Conservation (phyloP, 2,329 filamentous ascomycete species). For the Niveomyces coronatus region DNA sequence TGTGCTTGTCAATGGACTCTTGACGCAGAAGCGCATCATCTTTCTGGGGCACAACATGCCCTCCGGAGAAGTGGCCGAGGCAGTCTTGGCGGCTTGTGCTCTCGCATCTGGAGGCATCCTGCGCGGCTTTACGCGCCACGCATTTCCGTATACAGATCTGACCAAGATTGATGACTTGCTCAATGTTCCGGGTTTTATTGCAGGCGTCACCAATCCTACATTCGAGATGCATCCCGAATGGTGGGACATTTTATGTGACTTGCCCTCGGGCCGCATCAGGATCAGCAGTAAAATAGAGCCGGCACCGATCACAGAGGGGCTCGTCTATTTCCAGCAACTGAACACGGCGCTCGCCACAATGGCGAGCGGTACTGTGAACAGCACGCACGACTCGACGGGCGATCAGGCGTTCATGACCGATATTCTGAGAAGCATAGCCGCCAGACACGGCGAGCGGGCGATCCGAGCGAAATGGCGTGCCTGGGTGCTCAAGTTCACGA, state of each 20-base stretch:
- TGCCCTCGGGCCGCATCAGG: conserved; percentile 85
- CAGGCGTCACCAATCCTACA: conserved; percentile 92
- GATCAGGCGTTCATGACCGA: conserved; percentile 84
- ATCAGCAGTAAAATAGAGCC: conserved; percentile 83
- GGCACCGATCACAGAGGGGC: conserved; percentile 72
- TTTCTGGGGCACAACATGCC: conserved; percentile 93
- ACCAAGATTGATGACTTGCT: conserved; percentile 96
- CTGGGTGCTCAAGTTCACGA: conserved; percentile 89
- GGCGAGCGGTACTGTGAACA: conserved; percentile 30
- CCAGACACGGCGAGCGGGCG: conserved; percentile 79
- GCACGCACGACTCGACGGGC: conserved; percentile 61
- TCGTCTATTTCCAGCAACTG: conserved; percentile 79
- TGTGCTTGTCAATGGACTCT: conserved; percentile 82
- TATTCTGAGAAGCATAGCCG: conserved; percentile 71
- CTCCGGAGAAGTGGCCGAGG: conserved; percentile 91
- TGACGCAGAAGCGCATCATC: conserved; percentile 93
- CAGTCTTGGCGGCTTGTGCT: conserved; percentile 94
- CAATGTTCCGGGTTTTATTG: conserved; percentile 94
- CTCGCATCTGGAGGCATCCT: conserved; percentile 87
- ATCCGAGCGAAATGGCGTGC: conserved; percentile 88
- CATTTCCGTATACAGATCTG: conserved; percentile 95
- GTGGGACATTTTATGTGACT: conserved; percentile 95
- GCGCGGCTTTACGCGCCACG: conserved; percentile 87
- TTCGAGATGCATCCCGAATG: conserved; percentile 93
- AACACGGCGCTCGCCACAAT: conserved; percentile 47